A percentile compares a stretch with the other conserved stretches of the same genome.
These are phyloP conservation scores for Pinus tabuliformis DNA, from an alignment of 75 land plant genomes.

Conservation along the genomic window DNA sequence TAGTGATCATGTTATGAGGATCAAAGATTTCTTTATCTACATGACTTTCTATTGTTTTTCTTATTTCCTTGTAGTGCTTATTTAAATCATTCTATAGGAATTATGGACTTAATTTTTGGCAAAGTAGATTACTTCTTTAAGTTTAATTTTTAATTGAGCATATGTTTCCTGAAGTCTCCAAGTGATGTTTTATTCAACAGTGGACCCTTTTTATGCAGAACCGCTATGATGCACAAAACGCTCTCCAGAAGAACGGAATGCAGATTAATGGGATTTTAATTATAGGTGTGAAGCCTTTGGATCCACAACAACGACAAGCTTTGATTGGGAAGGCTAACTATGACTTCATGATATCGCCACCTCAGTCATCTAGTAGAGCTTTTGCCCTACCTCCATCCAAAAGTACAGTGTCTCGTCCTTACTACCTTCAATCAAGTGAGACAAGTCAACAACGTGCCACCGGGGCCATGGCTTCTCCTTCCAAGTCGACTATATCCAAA, in stretches of 20 bases:
- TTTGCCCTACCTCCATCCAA: constrained; percentile 16
- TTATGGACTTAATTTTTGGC: no score
- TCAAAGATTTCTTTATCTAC: neutral
- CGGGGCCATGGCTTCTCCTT: constrained; percentile 75
- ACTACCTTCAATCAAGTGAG: constrained; percentile 52
- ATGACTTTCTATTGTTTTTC: no score
- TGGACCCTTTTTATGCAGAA: constrained; percentile 48
- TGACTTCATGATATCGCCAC: constrained; percentile 62
- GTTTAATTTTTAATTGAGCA: neutral
- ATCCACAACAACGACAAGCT: constrained; percentile 71
- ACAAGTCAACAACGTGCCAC: constrained; percentile 24
- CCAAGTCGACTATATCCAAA: constrained; percentile 82
- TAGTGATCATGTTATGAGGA: neutral
- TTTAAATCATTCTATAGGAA: neutral
- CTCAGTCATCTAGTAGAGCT: constrained; percentile 28
- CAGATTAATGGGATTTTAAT: constrained; percentile 79
- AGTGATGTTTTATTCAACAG: neutral
- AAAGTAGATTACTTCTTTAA: neutral
- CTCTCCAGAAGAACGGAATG: constrained; percentile 83
- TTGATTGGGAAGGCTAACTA: constrained; percentile 52
- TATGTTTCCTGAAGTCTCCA: neutral
- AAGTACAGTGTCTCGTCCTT: constrained; percentile 46
- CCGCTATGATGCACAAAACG: constrained; percentile 86
- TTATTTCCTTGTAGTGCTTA: neutral
- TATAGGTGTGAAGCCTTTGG: constrained; percentile 88